These are phyloP conservation scores for Neofusicoccum umdonicola DNA, from an alignment of 2,329 filamentous ascomycete genomes.

Conservation along the genomic window DNA sequence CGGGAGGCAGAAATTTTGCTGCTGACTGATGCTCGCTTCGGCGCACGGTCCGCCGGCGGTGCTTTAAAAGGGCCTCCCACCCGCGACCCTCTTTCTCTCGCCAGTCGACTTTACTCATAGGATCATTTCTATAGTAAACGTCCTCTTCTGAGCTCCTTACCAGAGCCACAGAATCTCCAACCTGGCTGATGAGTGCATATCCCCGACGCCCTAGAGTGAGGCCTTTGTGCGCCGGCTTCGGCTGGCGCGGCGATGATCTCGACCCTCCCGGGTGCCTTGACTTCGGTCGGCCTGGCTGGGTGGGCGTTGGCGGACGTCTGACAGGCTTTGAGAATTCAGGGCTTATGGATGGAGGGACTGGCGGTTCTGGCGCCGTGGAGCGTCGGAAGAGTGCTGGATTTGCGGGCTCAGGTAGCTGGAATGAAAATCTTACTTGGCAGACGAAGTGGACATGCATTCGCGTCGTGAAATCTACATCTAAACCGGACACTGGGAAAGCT, in stretches of 20 bases:
- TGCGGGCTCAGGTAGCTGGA: not conserved
- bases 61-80: too few species aligned
- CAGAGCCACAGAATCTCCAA: constrained; percentile 84
- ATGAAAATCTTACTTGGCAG: not conserved
- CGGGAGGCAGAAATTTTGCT: too few species aligned
- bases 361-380: not conserved
- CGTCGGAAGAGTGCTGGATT: not conserved
- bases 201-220: constrained; percentile 90
- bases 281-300: constrained; percentile 74
- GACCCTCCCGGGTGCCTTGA: constrained; percentile 67
- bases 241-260: constrained; percentile 96
- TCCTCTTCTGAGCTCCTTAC: constrained; percentile 88
- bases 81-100: not conserved
- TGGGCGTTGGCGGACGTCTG: constrained; percentile 83
- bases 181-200: constrained; percentile 85
- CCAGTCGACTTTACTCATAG: constrained; percentile 43
- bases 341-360: not conserved
- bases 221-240: constrained; percentile 63
- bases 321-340: constrained; percentile 56
- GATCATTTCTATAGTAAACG: constrained; percentile 99
- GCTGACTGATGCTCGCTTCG: too few species aligned
- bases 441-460: not conserved
- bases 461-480: constrained; percentile 7
- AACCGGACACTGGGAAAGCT: not conserved
- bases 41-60: too few species aligned